phyloP scores from a whole-genome alignment of 331 rosid genomes.

The Quercus lobata region DNA sequence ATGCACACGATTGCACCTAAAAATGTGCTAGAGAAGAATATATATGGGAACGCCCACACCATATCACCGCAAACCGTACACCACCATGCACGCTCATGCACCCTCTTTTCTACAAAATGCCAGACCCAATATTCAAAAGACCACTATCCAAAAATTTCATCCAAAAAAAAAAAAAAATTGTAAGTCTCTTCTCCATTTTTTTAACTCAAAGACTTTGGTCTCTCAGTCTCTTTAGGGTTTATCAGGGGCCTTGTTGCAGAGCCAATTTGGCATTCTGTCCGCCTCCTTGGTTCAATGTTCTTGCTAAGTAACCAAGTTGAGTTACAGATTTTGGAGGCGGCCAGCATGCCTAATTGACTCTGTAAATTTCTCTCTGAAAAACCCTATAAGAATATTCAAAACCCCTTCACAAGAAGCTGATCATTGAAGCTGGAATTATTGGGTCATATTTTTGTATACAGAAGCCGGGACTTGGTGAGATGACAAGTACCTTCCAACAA shows the following conservation, averaged over 20 bases:
- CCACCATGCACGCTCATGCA: constrained; percentile 52
- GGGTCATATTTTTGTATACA: background rate
- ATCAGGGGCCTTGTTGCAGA: constrained; percentile 60
- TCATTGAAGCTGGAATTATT: background rate
- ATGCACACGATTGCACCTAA: background rate
- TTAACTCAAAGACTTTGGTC: background rate
- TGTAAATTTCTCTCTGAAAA: constrained; percentile 63
- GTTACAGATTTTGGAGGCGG: constrained; percentile 45
- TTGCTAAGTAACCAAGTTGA: background rate
- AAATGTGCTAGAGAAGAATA: constrained; percentile 10
- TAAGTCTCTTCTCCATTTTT: constrained; percentile 1
- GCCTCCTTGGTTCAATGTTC: constrained; percentile 31
- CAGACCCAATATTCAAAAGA: constrained; percentile 25
- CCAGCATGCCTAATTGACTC: constrained; percentile 77
- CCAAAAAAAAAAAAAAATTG: background rate
- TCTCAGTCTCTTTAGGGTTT: constrained; percentile 32
- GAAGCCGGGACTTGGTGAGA: background rate
- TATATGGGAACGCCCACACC: constrained; percentile 16
- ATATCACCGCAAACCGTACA: constrained; percentile 25
- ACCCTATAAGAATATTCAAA: constrained; percentile 38
- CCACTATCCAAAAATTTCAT: constrained; percentile 3
- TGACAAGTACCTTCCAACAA: background rate
- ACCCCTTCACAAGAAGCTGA: background rate
- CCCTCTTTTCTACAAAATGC: constrained; percentile 38
- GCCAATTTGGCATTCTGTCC: constrained; percentile 59